Evolutionary conservation across 2,329 filamentous ascomycete species (phyloP), one percentile per base, ranked within the genome.

Genomic region (Ramularia endophylla): DNA sequence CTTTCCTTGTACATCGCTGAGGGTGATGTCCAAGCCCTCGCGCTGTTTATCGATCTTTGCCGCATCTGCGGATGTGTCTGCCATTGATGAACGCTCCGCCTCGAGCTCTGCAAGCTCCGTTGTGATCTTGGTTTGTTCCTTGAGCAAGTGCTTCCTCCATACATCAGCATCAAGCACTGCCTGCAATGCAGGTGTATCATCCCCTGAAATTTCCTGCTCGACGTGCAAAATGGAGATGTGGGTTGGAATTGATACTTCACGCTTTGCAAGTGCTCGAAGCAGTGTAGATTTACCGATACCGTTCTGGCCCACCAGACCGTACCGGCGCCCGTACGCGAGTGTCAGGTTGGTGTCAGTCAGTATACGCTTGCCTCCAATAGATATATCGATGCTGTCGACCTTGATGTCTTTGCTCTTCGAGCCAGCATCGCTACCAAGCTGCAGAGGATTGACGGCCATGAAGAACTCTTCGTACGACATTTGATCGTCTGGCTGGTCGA

Each of bases 171-270:
- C 92, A 45, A 98, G 71, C 11, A 98, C 92, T 34, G 92, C 92
- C 66, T 98, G 92, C 17, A 98, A 64, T 16, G 92, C 92, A 1
- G 90, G 83, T 1, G 92, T 98, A 61, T 98, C 92, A 61, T 98
- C 92, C 63, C 92, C 92, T 44, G 77, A 85, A 58, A 98, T 90
- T 83, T 98, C 92, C 75, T 98, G 92, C 65, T 97, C 92, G 37
- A 98, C 92, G 72, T 98, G 92, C 13, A 98, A 78, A 77, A 98
- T 98, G 8, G 92, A 95, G 52, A 98, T 98, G 56, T 98, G 90
- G 1, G 87, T 94, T 8, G 92, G 92, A 67, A 98, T 92, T 4
- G 89, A 78, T 45, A 98, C 78, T 62, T 98, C 92, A 83, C 92
- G 81, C 59, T 87, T 81, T 58, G 89, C 94, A 52, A 98, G 73